phyloP scores from a whole-genome alignment of 1,139 yeast genomes.

The Protomyces pachydermus region DNA sequence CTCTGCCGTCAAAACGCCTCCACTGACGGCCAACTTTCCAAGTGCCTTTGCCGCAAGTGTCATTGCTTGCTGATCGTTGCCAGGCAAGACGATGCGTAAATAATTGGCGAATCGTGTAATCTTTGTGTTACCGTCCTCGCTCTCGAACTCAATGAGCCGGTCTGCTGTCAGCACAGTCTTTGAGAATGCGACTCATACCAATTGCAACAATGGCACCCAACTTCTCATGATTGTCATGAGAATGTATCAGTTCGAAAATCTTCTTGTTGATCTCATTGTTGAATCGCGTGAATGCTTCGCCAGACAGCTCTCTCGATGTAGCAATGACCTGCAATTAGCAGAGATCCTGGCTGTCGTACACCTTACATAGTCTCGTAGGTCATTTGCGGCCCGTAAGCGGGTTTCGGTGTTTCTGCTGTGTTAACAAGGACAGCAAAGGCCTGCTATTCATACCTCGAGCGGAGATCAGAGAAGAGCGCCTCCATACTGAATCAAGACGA shows the following conservation, averaged over 20 bases:
- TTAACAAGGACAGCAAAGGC: slow-evolving; percentile 32
- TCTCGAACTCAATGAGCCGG: slow-evolving; percentile 73
- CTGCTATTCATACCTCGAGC: slow-evolving; percentile 29
- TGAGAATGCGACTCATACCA: slow-evolving; percentile 9
- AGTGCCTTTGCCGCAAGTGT: slow-evolving; percentile 77
- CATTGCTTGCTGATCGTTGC: slow-evolving; percentile 80
- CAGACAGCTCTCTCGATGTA: slow-evolving; percentile 66
- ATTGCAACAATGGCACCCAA: slow-evolving; percentile 90
- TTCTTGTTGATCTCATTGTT: slow-evolving; percentile 83
- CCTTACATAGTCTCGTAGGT: slow-evolving; percentile 56
- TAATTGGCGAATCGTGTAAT: slow-evolving; percentile 88
- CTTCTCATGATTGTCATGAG: slow-evolving; percentile 64
- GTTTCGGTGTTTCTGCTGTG: neutral
- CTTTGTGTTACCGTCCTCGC: slow-evolving; percentile 76
- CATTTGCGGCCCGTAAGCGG: slow-evolving; percentile 49
- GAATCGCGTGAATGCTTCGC: slow-evolving; percentile 73
- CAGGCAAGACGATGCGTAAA: slow-evolving; percentile 70
- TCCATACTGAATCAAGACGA: slow-evolving; percentile 4
- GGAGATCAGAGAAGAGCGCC: slow-evolving; percentile 21
- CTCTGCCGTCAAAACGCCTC: slow-evolving; percentile 83
- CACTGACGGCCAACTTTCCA: slow-evolving; percentile 84
- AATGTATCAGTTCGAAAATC: slow-evolving; percentile 77
- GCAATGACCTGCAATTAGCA: slow-evolving; percentile 43
- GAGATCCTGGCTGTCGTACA: neutral
- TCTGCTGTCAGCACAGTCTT: slow-evolving; percentile 40